Conservation (phyloP, 148 eudicot genomes). For the Spergularia bocconei region DNA sequence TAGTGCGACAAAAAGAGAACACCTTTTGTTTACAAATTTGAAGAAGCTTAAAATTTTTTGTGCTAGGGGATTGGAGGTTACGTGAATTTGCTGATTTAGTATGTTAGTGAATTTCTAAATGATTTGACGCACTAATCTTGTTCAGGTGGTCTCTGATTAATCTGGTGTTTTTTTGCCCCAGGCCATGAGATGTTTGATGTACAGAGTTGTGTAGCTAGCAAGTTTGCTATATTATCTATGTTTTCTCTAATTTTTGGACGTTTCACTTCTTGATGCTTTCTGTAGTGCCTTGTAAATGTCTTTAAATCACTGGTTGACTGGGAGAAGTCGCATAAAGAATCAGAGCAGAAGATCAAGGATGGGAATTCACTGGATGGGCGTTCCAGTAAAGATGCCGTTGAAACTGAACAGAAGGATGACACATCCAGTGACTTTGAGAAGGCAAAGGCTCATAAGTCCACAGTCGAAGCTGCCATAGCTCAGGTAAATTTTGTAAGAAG, state of each 20-base stretch:
- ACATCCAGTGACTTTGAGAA: conserved; percentile 76
- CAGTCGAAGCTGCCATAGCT: conserved; percentile 80
- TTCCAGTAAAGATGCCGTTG: conserved; percentile 46
- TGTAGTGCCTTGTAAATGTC: conserved; percentile 89
- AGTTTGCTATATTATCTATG: not conserved
- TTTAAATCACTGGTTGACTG: conserved; percentile 89
- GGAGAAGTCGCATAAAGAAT: conserved; percentile 71
- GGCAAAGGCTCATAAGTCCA: conserved; percentile 94
- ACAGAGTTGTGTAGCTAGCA: no score
- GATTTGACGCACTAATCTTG: not conserved
- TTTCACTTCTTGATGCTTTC: conserved; percentile 19
- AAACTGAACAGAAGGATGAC: conserved; percentile 47
- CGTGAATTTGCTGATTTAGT: no score
- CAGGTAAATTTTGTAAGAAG: conserved; percentile 49
- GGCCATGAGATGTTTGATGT: not conserved
- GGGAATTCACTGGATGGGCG: conserved; percentile 36
- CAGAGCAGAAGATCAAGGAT: conserved; percentile 43
- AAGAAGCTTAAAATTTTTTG: no score
- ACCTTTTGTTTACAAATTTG: no score
- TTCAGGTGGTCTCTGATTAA: not conserved
- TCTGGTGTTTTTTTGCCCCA: not conserved
- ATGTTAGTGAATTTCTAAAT: no score
- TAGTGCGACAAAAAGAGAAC: no score
- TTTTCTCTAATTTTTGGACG: not conserved
- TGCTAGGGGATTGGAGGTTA: no score